Conservation (phyloP, 306 rosid species). For the Quercus robur region DNA sequence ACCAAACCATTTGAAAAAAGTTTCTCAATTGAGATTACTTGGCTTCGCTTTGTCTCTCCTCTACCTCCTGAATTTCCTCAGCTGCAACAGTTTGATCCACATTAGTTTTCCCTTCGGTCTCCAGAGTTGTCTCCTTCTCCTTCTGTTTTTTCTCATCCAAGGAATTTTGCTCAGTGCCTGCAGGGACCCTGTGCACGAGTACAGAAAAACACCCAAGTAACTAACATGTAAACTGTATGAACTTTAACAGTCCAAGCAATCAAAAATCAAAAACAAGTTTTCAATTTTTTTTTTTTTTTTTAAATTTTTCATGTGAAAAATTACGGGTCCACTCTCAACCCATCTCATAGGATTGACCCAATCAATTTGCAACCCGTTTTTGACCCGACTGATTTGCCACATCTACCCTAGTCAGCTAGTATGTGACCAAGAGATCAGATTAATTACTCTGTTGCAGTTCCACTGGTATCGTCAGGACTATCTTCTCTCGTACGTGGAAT, state of each 20-base stretch:
- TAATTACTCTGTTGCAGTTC: too few relatives aligned
- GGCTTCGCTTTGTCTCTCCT: conserved; percentile 34
- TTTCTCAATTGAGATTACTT: conserved; percentile 62
- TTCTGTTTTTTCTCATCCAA: conserved; percentile 50
- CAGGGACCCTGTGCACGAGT: conserved; percentile 25
- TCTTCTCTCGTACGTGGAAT: conserved; percentile 33
- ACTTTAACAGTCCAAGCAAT: background rate
- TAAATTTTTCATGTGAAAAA: too few relatives aligned
- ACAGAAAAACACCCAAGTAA: background rate
- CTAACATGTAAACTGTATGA: background rate
- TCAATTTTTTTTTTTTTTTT: too few relatives aligned
- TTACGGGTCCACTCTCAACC: too few relatives aligned
- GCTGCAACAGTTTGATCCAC: conserved; percentile 26
- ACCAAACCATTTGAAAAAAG: conserved; percentile 78
- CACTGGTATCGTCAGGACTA: conserved; percentile 6
- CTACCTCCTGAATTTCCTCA: conserved; percentile 34
- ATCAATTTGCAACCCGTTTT: too few relatives aligned
- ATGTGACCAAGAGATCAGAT: too few relatives aligned
- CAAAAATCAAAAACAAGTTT: background rate
- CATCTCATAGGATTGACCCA: too few relatives aligned
- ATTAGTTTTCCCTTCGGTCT: conserved; percentile 35
- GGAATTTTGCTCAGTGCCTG: conserved; percentile 13
- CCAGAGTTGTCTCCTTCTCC: conserved; percentile 50
- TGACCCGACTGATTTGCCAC: too few relatives aligned
- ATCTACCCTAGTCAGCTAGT: too few relatives aligned